Conservation (phyloP, 1,284 basidiomycete genomes). For the Moesziomyces sp. region DNA sequence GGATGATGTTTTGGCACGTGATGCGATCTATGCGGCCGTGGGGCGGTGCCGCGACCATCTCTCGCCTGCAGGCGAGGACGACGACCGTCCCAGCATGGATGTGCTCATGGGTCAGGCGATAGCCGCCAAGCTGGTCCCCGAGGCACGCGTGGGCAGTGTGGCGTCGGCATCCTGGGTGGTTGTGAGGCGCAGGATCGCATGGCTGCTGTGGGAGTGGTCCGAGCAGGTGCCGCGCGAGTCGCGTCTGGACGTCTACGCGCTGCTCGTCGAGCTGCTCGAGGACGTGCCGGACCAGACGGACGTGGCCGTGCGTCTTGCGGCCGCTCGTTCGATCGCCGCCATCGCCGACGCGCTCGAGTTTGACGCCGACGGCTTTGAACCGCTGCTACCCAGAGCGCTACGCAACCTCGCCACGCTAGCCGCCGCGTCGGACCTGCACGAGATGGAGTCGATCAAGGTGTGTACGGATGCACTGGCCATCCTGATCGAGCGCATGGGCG, state of each 20-base stretch:
- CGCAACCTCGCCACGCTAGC: conserved; percentile 53
- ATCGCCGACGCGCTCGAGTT: conserved; percentile 64
- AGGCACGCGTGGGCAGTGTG: conserved; percentile 44
- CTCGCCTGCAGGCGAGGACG: conserved; percentile 36
- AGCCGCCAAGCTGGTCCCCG: conserved; percentile 49
- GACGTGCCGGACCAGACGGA: conserved; percentile 53
- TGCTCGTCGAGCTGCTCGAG: conserved; percentile 57
- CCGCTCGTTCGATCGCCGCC: conserved; percentile 57
- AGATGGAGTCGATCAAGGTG: conserved; percentile 62
- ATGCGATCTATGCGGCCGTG: conserved; percentile 63
- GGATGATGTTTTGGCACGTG: conserved; percentile 53
- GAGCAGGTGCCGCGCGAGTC: conserved; percentile 52
- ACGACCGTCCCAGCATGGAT: conserved; percentile 34
- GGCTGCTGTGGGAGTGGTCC: conserved; percentile 64
- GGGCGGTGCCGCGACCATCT: conserved; percentile 58
- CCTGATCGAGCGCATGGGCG: conserved; percentile 63
- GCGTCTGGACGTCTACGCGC: conserved; percentile 51
- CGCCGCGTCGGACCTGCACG: conserved; percentile 53
- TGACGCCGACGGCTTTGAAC: conserved; percentile 59
- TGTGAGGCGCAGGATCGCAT: conserved; percentile 57
- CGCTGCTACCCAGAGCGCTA: conserved; percentile 57
- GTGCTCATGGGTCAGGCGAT: conserved; percentile 52
- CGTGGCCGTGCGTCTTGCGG: conserved; percentile 61
- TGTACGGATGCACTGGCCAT: conserved; percentile 61
- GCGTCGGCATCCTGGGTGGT: conserved; percentile 56